Percentiles rank a stretch among this genome's conserved stretches.
Conservation (phyloP, 164 flowering plant species). For the Sedum album region DNA sequence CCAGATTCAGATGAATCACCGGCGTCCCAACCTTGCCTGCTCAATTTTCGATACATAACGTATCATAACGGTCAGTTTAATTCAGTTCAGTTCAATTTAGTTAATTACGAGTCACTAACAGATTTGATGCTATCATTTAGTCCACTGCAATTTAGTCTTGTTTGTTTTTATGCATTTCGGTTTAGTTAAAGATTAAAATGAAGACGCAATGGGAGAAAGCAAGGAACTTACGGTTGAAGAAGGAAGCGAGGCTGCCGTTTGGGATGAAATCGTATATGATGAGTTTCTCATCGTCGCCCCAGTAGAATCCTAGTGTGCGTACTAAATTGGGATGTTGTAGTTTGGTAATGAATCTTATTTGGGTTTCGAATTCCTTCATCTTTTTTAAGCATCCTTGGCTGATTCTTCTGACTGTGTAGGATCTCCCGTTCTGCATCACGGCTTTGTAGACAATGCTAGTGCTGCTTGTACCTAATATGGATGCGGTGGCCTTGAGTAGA, state of each 20-base stretch:
- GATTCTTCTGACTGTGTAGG: constrained; percentile 72
- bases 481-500: constrained; percentile 48
- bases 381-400: constrained; percentile 39
- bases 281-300: constrained; percentile 64
- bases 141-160: too few relatives aligned
- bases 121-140: too few relatives aligned
- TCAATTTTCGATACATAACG: too few relatives aligned
- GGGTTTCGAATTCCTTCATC: constrained; percentile 47
- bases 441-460: constrained; percentile 54
- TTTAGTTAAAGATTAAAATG: too few relatives aligned
- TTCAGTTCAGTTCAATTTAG: too few relatives aligned
- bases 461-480: constrained; percentile 42
- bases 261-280: constrained; percentile 42
- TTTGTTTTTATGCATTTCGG: too few relatives aligned
- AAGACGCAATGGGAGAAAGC: too few relatives aligned
- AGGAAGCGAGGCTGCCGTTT: constrained; percentile 46
- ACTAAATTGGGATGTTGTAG: constrained; percentile 49
- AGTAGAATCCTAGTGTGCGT: constrained; percentile 45
- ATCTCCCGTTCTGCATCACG: constrained; percentile 56
- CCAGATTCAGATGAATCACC: constrained; percentile 27
- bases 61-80: too few relatives aligned
- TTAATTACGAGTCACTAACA: too few relatives aligned
- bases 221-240: constrained; percentile 35
- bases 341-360: constrained; percentile 42
- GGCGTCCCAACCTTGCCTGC: constrained; percentile 44